Evolutionary conservation across 768 basidiomycete genomes (phyloP), one percentile per base, ranked within the genome.

Genomic region (Mycena olivaceomarginata): DNA sequence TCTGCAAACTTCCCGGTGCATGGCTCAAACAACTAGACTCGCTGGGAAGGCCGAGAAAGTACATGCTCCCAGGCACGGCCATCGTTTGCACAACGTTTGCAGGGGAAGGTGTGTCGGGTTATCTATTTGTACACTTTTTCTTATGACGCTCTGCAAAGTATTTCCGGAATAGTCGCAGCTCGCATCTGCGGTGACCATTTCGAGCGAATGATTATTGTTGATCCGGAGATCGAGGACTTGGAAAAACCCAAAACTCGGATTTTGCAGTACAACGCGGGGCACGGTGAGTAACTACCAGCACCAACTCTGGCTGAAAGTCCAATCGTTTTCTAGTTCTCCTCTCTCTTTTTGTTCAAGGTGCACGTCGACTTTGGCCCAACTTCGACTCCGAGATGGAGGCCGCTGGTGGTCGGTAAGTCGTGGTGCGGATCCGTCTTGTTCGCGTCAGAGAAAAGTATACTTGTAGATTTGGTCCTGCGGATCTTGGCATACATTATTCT

Each of bases 391-490:
- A 72, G 12, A 16, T 72, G 5, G 0, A 72, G 48, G 51, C 62
- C 31, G 46, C 59, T 9, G 69, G 69, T n/a, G 69, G 59, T 7
- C 16, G 93, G 22, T 93, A 92, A 40, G 60, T 39, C 12, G 13
- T 37, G 13, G 11, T 10, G 9, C 9, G 4, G 13, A 45, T 16
- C 15, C 48, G 43, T 2, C 11, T 57, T 2, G 7, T 25, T 10
- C 56, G 20, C 7, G 22, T 5, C n/a, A 56, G 13, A 25, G 2
- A 40, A 10, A 45, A 0, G 25, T 3, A 39, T 40, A 48, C 18
- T 9, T 39, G 6, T 40, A 37, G 20, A 31, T 20, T 40, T 18
- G 22, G 8, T n/a, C 39, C 39, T 37, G 60, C 60, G 16, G 60
- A 62, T 40, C 9, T 20, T 2, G 18, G 20, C 18, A 1, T 62